Base-by-base conservation (phyloP, 352 stramenopile genomes). In the Phytopythium cucurbitacearum region DNA sequence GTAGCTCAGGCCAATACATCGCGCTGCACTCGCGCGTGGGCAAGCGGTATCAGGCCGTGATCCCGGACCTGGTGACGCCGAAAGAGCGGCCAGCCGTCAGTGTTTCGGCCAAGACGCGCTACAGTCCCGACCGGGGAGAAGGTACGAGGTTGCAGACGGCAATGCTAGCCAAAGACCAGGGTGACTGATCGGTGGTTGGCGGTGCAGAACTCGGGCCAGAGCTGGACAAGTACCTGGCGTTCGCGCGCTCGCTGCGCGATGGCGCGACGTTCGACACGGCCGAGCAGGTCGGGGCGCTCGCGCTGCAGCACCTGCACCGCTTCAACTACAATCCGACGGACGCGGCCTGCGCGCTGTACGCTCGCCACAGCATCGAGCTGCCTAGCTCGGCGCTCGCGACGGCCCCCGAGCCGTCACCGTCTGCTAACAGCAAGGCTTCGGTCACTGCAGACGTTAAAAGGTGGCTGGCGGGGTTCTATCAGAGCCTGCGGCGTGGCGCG, bases 241-340 rank as follows among this genome's bases (percentile, higher is more conserved):
- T 95, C 45, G 85, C 81, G 50, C 59, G 73, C 13, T 80, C 81
- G 16, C 53, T 95, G 40, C 65, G 81, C n/a, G 79, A 90, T 54
- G 83, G 82, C 34, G 73, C 78, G 16, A 91, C 80, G 46, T 90
- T 91, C 60, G 85, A 92, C 52, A 86, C 80, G 4, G 65, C 85
- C 11, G 81, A 95, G 58, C 81, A 92, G 45, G 71, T 92, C 45
- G 66, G 53, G 35, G 71, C 77, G 12, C 66, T 89, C 28, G 85
- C 85, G 15, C 59, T 95, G 13, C 69, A 94, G 57, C 72, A 87
- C 44, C 66, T 95, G 16, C 85, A 95, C 52, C 76, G 78, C 51
- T 91, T 91, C 53, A 65, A 92, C 57, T 90, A 94, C 62, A 85
- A 95, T 42, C 54, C 76, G 15, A 80, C 67, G 15, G 80, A 93